phyloP scores from a whole-genome alignment of 106 monocot species.

The Acanthochlamys bracteata region DNA sequence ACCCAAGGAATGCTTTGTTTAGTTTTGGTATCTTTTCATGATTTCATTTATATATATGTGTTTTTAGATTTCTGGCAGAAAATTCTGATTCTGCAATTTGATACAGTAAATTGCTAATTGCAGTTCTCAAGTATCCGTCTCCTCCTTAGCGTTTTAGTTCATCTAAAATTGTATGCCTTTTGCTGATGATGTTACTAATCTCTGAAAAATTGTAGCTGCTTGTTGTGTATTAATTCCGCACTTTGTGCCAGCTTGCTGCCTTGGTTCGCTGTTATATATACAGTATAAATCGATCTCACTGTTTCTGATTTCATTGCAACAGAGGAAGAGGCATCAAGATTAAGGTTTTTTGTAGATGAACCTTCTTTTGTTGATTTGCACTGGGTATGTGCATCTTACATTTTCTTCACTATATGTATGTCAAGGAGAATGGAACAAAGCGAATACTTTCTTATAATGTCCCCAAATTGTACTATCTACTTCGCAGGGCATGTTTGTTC shows the following conservation, averaged over 20 bases:
- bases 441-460: neutral
- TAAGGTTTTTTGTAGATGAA: conserved; percentile 70
- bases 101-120: too few relatives aligned
- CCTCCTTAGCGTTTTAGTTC: too few relatives aligned
- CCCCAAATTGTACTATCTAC: conserved; percentile 1
- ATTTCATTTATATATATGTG: too few relatives aligned
- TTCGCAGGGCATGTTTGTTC: conserved; percentile 92
- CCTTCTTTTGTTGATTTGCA: conserved; percentile 82
- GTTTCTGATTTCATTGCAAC: conserved; percentile 12
- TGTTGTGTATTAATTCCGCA: too few relatives aligned
- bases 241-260: neutral
- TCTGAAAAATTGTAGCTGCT: too few relatives aligned
- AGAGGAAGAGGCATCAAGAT: conserved; percentile 67
- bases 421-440: neutral
- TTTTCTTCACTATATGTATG: neutral
- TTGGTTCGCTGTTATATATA: neutral
- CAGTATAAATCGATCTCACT: neutral
- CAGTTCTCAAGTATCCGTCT: too few relatives aligned
- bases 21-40: too few relatives aligned
- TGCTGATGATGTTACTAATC: too few relatives aligned
- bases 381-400: conserved; percentile 50
- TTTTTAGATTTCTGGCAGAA: too few relatives aligned
- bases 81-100: too few relatives aligned
- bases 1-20: too few relatives aligned
- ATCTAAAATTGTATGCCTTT: too few relatives aligned